A percentile compares a stretch with the other conserved stretches of the same genome.
phyloP scores from a whole-genome alignment of 2,329 filamentous ascomycete genomes.

The Exophiala calicioides region DNA sequence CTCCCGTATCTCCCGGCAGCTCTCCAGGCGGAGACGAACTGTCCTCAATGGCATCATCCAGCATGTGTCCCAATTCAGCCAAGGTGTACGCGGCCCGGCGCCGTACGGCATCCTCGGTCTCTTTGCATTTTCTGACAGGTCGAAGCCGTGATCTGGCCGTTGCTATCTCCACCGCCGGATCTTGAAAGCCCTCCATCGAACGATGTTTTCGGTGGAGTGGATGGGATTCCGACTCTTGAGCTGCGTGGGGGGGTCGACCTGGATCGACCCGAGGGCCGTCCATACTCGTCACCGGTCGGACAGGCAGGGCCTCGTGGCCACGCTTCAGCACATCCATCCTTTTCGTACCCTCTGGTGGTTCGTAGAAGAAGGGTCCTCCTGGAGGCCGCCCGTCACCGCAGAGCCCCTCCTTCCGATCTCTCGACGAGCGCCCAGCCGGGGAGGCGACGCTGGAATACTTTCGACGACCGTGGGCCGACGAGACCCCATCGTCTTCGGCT shows the following conservation, averaged over 20 bases:
- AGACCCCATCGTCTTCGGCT: conserved; percentile 9
- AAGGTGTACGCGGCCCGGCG: conserved; percentile 24
- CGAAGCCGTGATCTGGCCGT: conserved; percentile 24
- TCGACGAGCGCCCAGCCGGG: conserved; percentile 10
- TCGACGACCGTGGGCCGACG: conserved; percentile 11
- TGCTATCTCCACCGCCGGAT: conserved; percentile 22
- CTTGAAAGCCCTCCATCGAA: conserved; percentile 20
- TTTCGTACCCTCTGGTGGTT: background rate
- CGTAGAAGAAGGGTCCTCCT: conserved; percentile 9
- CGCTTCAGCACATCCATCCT: conserved; percentile 1
- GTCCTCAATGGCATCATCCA: conserved; percentile 30
- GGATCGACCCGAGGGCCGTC: conserved; percentile 5
- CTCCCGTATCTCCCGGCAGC: conserved; percentile 10
- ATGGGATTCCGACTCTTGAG: conserved; percentile 1
- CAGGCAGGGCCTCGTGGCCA: background rate
- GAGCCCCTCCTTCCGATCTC: conserved; percentile 17
- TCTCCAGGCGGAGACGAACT: conserved; percentile 10
- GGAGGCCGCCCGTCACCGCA: conserved; percentile 17
- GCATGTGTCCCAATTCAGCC: conserved; percentile 30
- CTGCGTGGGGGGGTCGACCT: background rate
- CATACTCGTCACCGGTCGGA: conserved; percentile 22
- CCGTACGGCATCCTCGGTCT: too few relatives aligned
- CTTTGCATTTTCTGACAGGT: conserved; percentile 13
- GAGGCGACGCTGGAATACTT: conserved; percentile 10
- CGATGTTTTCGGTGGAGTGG: conserved; percentile 13